These are phyloP conservation scores for Aspergillus campestris DNA, from an alignment of 495 filamentous ascomycete genomes.

Conservation along the genomic window DNA sequence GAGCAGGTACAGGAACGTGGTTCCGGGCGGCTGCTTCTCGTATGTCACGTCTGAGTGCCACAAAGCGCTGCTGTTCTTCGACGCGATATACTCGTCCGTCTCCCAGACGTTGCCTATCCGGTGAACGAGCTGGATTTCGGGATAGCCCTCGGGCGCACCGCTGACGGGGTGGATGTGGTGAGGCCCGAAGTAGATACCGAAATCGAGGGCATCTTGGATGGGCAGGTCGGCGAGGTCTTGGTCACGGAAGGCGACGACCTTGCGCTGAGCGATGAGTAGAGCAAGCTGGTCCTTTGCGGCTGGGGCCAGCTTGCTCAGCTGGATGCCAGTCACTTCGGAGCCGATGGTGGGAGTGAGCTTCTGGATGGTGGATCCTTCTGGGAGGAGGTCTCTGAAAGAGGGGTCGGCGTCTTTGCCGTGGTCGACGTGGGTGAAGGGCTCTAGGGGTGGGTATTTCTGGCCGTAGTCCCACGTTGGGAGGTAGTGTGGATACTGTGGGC, in stretches of 20 bases:
- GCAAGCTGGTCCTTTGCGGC: slow-evolving; percentile 76
- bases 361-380: slow-evolving; percentile 25
- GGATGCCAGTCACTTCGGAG: slow-evolving; percentile 65
- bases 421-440: slow-evolving; percentile 63
- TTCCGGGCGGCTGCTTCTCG: slow-evolving; percentile 78
- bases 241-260: slow-evolving; percentile 72
- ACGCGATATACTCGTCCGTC: slow-evolving; percentile 50
- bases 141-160: slow-evolving; percentile 60
- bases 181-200: slow-evolving; percentile 69
- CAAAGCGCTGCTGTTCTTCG: slow-evolving; percentile 56
- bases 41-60: slow-evolving; percentile 84
- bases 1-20: slow-evolving; percentile 72
- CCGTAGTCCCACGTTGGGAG: too few species aligned
- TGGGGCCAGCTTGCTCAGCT: slow-evolving; percentile 57
- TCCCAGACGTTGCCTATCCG: slow-evolving; percentile 56
- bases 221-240: slow-evolving; percentile 73
- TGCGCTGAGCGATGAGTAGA: slow-evolving; percentile 66
- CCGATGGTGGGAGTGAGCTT: slow-evolving; percentile 69
- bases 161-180: slow-evolving; percentile 78
- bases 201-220: slow-evolving; percentile 53
- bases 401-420: slow-evolving; percentile 66
- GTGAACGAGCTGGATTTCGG: slow-evolving; percentile 74
- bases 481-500: too few species aligned
- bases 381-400: slow-evolving; percentile 57
- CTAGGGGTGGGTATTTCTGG: slow-evolving; percentile 38